Base-by-base conservation (phyloP, 768 basidiomycete genomes). In the Leucocoprinus leucothites region DNA sequence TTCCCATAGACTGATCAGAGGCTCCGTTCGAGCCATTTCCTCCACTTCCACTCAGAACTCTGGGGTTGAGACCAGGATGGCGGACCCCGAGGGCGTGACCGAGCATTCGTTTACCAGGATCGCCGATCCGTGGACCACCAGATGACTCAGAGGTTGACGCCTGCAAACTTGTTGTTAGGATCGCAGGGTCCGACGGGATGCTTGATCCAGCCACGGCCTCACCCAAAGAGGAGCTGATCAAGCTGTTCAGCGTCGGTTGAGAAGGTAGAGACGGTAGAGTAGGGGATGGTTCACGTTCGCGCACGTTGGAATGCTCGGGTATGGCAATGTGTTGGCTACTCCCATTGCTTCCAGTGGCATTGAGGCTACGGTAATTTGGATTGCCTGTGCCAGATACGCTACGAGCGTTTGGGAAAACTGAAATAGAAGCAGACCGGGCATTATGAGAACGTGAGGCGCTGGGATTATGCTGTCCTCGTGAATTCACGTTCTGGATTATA, bases 41-140 rank as follows among this genome's bases (percentile, higher is more conserved):
- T 26, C 67, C 67, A 56, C 62, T 67, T 21, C 69, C 70, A 46
- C 73, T 77, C 61, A 86, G 67, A 49, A 82, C 66, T 59, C 89
- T 80, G 35, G 85, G 83, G 19, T 79, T 81, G 56, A 91, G 73
- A 36, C 79, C 78, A 26, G 91, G 91, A 70, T 91, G 90, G 70
- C 91, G 80, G 57, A 93, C 80, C 43, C 91, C 92, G 54, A 94
- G 74, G 28, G 91, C 91, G 51, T 87, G 86, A 40, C 90, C 92
- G 21, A 94, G 77, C 91, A 94, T 94, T 64, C 91, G 78, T 74
- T 90, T 91, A 38, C 89, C 91, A 28, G 91, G 89, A 69, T 94
- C 89, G 34, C 91, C 91, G 62, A 94, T 91, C 64, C 86, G 81
- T 19, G 90, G 90, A n/a, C 84, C 85, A 28, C 71, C 67, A n/a